Evolutionary conservation across 176 grass and related monocot species (phyloP).

Genomic region (Phoenix dactylifera): DNA sequence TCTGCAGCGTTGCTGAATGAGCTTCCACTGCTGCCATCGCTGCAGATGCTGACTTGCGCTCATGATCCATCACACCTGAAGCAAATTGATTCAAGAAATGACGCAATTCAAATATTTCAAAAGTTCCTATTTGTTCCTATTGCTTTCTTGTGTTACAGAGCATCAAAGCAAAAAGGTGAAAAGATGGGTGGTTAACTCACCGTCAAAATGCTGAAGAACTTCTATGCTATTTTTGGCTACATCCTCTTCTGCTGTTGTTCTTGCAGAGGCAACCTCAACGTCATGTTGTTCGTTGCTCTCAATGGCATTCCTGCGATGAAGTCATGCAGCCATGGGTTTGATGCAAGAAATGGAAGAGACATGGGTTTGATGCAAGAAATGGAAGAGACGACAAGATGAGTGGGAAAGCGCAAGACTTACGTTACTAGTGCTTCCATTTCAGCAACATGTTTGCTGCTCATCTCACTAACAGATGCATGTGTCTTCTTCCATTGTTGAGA

Average conservation of each 20-base stretch:
- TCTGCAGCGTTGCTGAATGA: slow-evolving; percentile 33
- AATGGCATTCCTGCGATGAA: slow-evolving; percentile 44
- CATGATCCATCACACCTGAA: slow-evolving; percentile 38
- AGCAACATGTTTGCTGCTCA: slow-evolving; percentile 62
- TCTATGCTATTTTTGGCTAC: slow-evolving; percentile 31
- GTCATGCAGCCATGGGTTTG: not conserved
- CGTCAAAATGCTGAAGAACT: slow-evolving; percentile 50
- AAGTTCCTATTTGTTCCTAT: no score
- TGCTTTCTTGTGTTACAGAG: no score
- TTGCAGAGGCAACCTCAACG: slow-evolving; percentile 48
- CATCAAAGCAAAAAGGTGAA: no score
- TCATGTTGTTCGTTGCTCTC: slow-evolving; percentile 65
- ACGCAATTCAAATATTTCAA: no score
- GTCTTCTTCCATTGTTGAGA: slow-evolving; percentile 75
- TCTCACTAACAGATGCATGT: slow-evolving; percentile 48
- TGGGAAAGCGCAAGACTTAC: slow-evolving; percentile 19
- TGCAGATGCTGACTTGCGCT: slow-evolving; percentile 22
- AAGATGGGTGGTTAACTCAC: slow-evolving; percentile 28
- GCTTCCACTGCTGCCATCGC: slow-evolving; percentile 46
- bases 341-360: not conserved
- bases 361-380: not conserved
- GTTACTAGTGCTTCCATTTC: slow-evolving; percentile 71
- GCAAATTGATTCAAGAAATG: not conserved
- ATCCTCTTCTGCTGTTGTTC: slow-evolving; percentile 41
- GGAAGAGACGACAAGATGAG: not conserved